These are phyloP conservation scores for Linum usitatissimum DNA, from an alignment of 345 rosid species.

Conservation along the genomic window DNA sequence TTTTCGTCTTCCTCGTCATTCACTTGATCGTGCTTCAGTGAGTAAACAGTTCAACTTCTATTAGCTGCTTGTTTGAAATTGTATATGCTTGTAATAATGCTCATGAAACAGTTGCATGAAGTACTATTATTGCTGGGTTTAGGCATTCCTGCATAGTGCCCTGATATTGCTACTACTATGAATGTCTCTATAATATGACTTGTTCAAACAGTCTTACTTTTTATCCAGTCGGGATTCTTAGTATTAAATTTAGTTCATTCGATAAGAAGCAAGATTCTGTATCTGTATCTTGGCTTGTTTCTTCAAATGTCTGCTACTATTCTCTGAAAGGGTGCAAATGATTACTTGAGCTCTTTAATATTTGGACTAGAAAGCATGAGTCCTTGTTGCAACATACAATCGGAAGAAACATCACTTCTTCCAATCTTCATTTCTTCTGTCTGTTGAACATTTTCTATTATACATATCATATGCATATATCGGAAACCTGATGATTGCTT, in stretches of 20 bases:
- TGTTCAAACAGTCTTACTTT: not conserved
- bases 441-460: not conserved
- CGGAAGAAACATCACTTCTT: not conserved
- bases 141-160: not conserved
- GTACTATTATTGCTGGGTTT: not conserved
- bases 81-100: too few species aligned
- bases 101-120: not conserved
- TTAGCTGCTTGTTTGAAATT: not conserved
- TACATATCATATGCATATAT: not conserved
- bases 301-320: too few species aligned
- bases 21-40: constrained; percentile 27
- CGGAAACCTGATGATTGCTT: not conserved
- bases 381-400: not conserved
- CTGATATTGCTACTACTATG: too few species aligned
- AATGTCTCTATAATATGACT: not conserved
- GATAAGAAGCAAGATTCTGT: not conserved
- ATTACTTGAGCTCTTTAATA: not conserved
- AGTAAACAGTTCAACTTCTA: constrained; percentile 19
- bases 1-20: constrained; percentile 34
- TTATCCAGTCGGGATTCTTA: not conserved
- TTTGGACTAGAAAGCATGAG: not conserved
- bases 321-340: too few species aligned
- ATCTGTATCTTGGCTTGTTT: not conserved
- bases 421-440: not conserved
- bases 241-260: too few species aligned